Evolutionary conservation across 805 yeast species (phyloP), one percentile per base, ranked within the genome.

Genomic region (Vanderwaltozyma yarrowii): DNA sequence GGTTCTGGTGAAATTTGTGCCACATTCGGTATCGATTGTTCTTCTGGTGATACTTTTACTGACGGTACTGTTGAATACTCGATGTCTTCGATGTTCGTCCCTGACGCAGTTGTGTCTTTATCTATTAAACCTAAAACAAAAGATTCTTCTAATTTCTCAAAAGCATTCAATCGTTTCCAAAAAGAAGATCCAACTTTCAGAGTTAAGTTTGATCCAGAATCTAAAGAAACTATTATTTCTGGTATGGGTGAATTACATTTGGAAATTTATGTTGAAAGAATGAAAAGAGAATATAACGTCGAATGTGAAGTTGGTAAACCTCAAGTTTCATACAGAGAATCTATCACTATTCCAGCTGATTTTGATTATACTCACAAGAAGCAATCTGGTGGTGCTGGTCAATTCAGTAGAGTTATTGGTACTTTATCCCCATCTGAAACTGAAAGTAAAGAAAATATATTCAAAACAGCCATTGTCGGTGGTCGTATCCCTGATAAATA

Each of bases 341-440:
- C 97, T 30, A 78, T 89, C 47, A 67, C 82, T 27, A 60, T 72
- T 2, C 67, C 83, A 30, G 72, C 89, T 23, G 70, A 76, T 12
- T 89, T 92, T 56, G 97, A 92, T 61, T 86, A 80, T 67, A 81
- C 95, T 21, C 97, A 89, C 71, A 92, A 92, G 74, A 89, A 87
- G 61, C 99, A 92, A 70, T 75, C 89, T 57, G 99, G 99, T 64
- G 99, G 99, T 75, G 94, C 97, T 48, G 99, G 99, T 67, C 99
- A 92, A 71, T 92, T 78, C 60, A 98, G 95, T 64, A 80, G 88
- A 68, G 96, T 89, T 56, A 81, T 87, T 63, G 97, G 99, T 60
- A 73, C 69, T 40, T 61, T 88, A 65, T 64, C 70, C 6, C 77
- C 87, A 38, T 58, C 74, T 34, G 82, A 73, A 36, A 78, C 75